Conservation (phyloP, 2,329 filamentous ascomycete species). For the Ceratocystis eucalypticola region DNA sequence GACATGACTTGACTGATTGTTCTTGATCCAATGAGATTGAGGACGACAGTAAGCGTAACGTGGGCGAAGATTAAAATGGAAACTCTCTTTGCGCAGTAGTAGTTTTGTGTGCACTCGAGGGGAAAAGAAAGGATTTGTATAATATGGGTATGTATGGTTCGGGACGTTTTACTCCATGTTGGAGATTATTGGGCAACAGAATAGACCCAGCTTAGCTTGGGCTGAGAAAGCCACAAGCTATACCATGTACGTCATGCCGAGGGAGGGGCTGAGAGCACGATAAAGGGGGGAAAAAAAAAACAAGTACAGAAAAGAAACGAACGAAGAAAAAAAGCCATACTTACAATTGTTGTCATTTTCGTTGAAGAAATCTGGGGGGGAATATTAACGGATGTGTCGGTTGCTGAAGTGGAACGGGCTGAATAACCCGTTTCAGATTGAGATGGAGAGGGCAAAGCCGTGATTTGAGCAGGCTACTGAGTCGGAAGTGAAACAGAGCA, state of each 20-base stretch:
- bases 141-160: not conserved
- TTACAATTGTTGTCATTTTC: conserved; percentile 4
- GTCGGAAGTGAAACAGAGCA: not conserved
- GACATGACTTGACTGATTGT: not conserved
- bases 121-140: not conserved
- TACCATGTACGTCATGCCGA: not conserved
- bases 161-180: not conserved
- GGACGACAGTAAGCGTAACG: not conserved
- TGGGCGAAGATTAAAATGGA: not conserved
- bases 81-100: not conserved
- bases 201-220: not conserved
- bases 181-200: conserved; percentile 1
- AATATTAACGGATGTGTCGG: not conserved
- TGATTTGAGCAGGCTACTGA: not conserved
- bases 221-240: not conserved
- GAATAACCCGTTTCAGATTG: not conserved
- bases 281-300: not conserved
- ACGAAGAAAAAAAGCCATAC: not conserved
- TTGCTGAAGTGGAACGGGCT: not conserved
- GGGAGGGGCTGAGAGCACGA: not conserved
- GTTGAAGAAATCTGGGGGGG: not conserved
- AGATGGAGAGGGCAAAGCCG: not conserved
- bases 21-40: not conserved
- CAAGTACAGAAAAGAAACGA: not conserved
- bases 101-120: not conserved